Evolutionary conservation across 129 eudicot species (phyloP), one percentile per base, ranked within the genome.

Genomic region (Dittrichia graveolens): DNA sequence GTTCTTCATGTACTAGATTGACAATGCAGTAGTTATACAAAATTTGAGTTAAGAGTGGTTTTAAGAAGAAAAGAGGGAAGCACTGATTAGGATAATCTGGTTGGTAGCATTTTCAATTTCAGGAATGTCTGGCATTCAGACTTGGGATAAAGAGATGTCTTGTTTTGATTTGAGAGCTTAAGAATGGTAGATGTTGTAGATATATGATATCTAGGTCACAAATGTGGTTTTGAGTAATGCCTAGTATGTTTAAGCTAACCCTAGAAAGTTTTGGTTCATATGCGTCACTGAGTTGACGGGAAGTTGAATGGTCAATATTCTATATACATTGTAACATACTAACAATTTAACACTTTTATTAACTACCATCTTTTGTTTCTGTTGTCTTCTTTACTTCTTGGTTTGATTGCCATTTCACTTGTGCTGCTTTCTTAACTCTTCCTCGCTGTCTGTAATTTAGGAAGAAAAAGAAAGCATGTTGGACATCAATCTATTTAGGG

Each of bases 401-500:
- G 2, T 12, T 14, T 66, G 19, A 55, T 70, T 38, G 65, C 10
- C 65, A 60, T 31, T 38, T 3, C 65, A 60, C 31, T 38, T 3
- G 48, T 62, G 48, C n/a, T 15, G 5, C 16, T 16, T 41, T 12
- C 7, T 13, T 49, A 63, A 46, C 40, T 65, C 41, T 11, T 8
- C 18, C 2, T 50, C 10, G 1, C 35, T 74, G 13, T 15, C 65
- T 63, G 72, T 40, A 74, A 74, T 5, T 5, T n/a, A 69, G n/a
- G 14, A 52, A 47, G 61, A 42, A 41, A 11, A 40, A 47, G 35
- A 15, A 70, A 60, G 6, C 67, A 89, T 86, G 96, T 72, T 91
- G 89, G 97, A 91, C 83, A 84, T 91, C 4, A 91, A 88, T 73
- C 80, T 88, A 8, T 88, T 91, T 80, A 82, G 97, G 65, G 91